Base-by-base conservation (phyloP, 2,329 filamentous ascomycete genomes). In the Blumeriella jaapii region DNA sequence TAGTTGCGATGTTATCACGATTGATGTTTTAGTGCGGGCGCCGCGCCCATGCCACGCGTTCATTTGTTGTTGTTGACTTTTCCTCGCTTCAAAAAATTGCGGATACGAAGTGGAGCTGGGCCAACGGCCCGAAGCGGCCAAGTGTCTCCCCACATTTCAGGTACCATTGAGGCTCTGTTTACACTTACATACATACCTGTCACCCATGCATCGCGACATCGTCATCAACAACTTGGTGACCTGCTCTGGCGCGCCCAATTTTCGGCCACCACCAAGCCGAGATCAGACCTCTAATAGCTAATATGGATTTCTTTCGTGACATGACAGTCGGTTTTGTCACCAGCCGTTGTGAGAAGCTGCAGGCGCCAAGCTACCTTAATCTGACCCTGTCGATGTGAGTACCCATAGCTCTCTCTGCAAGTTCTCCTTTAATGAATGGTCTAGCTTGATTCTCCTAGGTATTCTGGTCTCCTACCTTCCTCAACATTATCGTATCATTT, bases 401-500 rank as follows among this genome's bases (percentile, higher is more conserved):
- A 29, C 12, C 19, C 13, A 26, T 12, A n/a, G 6, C 5, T n/a
- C n/a, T n/a, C n/a, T n/a, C n/a, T 16, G 4, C 16, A 17, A n/a
- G 12, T 4, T 9, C 10, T 4, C 7, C 22, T 8, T n/a, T 13
- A 31, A 39, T 38, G 12, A 43, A 15, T 14, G 24, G 24, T 31
- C 20, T 31, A 51, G 49, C 31, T 60, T 93, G 51, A 84, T 96
- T 49, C 68, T 96, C 42, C 56, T 93, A 49, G 89, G 89, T 38
- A 87, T 96, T 51, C 67, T 95, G 42, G 63, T 93, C 39, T 96
- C 89, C 20, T 98, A 98, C 62, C 70, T 96, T 2, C 91, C 91
- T 1, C 91, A 98, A 57, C 89, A 96, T 61, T 73, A 81, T 58
- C 85, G 91, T 53, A 96, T 98, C 60, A 83, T 94, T 48, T 67